phyloP scores from a whole-genome alignment of 164 flowering plant genomes.

The Platanus orientalis region DNA sequence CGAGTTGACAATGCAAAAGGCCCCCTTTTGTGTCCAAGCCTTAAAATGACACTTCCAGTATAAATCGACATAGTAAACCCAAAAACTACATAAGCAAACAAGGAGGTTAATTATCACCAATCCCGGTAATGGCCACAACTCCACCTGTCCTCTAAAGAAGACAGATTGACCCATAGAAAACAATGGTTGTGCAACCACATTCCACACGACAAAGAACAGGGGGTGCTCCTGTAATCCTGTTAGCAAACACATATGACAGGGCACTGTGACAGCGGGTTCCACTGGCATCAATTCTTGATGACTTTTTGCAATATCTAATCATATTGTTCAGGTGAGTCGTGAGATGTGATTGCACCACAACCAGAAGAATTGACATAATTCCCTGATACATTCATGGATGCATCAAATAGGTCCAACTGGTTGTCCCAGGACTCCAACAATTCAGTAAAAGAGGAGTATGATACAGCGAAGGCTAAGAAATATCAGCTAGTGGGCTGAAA shows the following conservation, averaged over 20 bases:
- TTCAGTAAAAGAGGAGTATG: conserved; percentile 77
- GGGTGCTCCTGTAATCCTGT: conserved; percentile 37
- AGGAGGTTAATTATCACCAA: conserved; percentile 46
- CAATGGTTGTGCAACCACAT: conserved; percentile 59
- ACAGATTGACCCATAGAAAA: conserved; percentile 70
- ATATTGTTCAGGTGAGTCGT: conserved; percentile 21
- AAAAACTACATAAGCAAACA: too few species aligned
- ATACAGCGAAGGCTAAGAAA: too few species aligned
- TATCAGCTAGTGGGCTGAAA: too few species aligned
- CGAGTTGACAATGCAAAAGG: neutral
- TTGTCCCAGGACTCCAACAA: conserved; percentile 63
- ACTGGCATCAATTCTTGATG: too few species aligned
- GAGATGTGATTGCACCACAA: conserved; percentile 10
- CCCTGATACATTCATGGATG: conserved; percentile 23
- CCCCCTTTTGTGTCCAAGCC: neutral
- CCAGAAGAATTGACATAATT: conserved; percentile 23
- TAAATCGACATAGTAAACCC: too few species aligned
- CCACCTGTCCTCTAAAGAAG: conserved; percentile 42
- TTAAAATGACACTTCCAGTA: neutral
- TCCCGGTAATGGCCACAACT: conserved; percentile 73
- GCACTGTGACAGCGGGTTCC: conserved; percentile 10
- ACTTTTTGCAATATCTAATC: too few species aligned
- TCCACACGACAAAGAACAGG: conserved; percentile 78
- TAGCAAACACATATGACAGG: conserved; percentile 51
- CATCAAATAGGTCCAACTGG: conserved; percentile 29